phyloP scores from a whole-genome alignment of 2,329 filamentous ascomycete species.

The Gremmenia infestans region DNA sequence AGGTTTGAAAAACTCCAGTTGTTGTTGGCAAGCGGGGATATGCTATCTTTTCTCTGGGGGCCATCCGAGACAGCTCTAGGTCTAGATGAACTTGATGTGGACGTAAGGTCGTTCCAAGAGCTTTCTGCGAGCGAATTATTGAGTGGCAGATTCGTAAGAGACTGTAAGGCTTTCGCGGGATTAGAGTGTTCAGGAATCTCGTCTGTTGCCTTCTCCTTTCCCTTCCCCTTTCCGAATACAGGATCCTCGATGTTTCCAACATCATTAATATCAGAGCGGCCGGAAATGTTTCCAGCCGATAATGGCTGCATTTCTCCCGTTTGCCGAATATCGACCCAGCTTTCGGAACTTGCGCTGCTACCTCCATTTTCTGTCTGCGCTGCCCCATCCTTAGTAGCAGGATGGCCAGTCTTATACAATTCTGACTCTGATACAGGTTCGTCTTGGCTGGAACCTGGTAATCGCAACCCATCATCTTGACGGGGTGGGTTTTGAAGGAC shows the following conservation, averaged over 20 bases:
- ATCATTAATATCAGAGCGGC: slow-evolving; percentile 5
- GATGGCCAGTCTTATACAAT: neutral
- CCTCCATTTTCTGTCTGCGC: slow-evolving; percentile 10
- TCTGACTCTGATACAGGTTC: slow-evolving; percentile 2
- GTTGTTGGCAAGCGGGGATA: slow-evolving; percentile 53
- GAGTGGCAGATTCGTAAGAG: neutral
- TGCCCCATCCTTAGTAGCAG: neutral
- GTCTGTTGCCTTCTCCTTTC: slow-evolving; percentile 7
- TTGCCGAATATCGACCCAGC: slow-evolving; percentile 21
- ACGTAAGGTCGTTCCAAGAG: neutral
- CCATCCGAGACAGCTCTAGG: slow-evolving; percentile 55
- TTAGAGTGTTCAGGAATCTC: slow-evolving; percentile 1
- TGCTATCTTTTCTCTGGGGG: slow-evolving; percentile 38
- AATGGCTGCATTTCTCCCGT: neutral
- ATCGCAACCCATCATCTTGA: slow-evolving; percentile 21
- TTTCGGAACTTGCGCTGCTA: slow-evolving; percentile 22
- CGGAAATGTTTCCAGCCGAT: neutral
- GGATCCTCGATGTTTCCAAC: slow-evolving; percentile 6
- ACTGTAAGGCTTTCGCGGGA: neutral
- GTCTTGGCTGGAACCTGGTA: slow-evolving; percentile 5
- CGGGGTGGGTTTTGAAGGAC: slow-evolving; percentile 15
- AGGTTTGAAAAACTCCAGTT: slow-evolving; percentile 54
- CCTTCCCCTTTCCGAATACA: slow-evolving; percentile 6
- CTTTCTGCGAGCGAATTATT: neutral
- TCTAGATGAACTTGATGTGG: slow-evolving; percentile 24